These are phyloP conservation scores for Lentinus brumalis DNA, from an alignment of 768 basidiomycete genomes.

Conservation along the genomic window DNA sequence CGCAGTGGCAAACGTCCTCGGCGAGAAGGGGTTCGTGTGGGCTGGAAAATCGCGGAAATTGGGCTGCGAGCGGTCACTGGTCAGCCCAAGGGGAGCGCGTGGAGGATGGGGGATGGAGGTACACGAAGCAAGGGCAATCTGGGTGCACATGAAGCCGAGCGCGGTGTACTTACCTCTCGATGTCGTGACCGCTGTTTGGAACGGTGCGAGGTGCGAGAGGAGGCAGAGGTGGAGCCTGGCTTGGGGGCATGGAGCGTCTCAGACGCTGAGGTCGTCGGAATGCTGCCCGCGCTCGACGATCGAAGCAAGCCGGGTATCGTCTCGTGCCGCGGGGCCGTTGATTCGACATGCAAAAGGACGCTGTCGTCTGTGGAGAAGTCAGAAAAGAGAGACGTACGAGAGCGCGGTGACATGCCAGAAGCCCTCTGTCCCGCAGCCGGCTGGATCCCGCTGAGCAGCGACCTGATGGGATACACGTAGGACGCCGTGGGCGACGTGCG, in stretches of 20 bases:
- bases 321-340: neutral
- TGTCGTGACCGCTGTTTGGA: too few relatives aligned
- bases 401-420: conserved; percentile 1
- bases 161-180: neutral
- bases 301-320: neutral
- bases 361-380: conserved; percentile 12
- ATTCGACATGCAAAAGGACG: neutral
- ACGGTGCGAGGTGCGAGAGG: too few relatives aligned
- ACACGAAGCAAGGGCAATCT: too few relatives aligned
- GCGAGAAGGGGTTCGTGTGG: conserved; percentile 20
- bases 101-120: too few relatives aligned
- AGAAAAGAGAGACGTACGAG: conserved; percentile 1
- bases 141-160: neutral
- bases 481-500: neutral
- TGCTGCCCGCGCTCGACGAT: conserved; percentile 1
- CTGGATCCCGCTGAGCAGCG: conserved; percentile 35
- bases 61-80: conserved; percentile 6
- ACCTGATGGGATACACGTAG: conserved; percentile 36
- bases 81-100: neutral
- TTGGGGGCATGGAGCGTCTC: neutral
- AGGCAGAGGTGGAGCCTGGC: too few relatives aligned
- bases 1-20: conserved; percentile 19
- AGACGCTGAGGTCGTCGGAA: neutral
- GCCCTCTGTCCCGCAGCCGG: conserved; percentile 5
- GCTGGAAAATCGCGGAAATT: conserved; percentile 26